Base-by-base conservation (phyloP, 164 flowering plant species). In the Piper betle region DNA sequence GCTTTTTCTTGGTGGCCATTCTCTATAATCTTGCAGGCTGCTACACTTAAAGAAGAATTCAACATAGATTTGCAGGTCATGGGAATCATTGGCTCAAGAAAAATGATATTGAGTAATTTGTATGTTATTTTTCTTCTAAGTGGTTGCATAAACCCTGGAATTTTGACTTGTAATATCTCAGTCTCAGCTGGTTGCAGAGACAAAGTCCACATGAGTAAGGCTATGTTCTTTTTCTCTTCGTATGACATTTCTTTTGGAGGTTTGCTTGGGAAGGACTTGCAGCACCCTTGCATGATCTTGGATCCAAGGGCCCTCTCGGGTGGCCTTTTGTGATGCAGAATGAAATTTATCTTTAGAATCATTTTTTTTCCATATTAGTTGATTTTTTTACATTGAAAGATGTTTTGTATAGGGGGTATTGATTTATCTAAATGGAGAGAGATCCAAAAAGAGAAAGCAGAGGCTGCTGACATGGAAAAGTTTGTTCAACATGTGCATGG, bases 31-130 rank as follows among this genome's bases (percentile, higher is more conserved):
- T 69, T 72, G 64, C 84, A 91, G 98, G 88, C 89, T 64, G 91
- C 88, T 52, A 74, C 80, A 15, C 83, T 93, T 3, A 93, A 93
- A 74, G 97, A 86, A 74, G 85, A 90, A 39, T 83, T 87, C 57
- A 90, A 93, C 73, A 87, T 93, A 64, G 98, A 93, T 71, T 69
- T 93, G 71, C 93, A 97, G 68, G 97, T 93, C 39, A 81, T 93
- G 98, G 98, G 98, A 60, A 86, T 93, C 55, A 81, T 76, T 65
- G 88, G 97, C 64, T 81, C 94, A 63, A 79, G 74, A 66, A 81
- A 66, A 55, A 89, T 93, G 98, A 77, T 86, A 69, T 70, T 90
- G 71, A 83, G 88, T 71, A 89, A 86, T 37, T 53, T 17, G 98
- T 92, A 83, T 81, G 97, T 73, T 57, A 65, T 25, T 55, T 37